These are phyloP conservation scores for Mycena belliarum DNA, from an alignment of 768 basidiomycete genomes.

Conservation along the genomic window DNA sequence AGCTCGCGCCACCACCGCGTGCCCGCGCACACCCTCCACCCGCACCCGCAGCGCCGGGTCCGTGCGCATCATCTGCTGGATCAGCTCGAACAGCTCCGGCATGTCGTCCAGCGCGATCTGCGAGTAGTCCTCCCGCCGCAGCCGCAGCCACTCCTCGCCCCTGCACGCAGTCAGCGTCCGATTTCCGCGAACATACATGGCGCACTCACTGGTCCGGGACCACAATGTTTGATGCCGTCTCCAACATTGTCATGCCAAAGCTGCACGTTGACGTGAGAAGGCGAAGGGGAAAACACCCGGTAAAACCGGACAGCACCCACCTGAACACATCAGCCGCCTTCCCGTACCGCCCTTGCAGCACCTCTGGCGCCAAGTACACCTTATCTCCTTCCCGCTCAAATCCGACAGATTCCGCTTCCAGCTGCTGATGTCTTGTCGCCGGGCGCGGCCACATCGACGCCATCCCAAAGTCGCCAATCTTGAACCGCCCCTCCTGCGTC, in stretches of 20 bases:
- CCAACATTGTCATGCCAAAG: slow-evolving; percentile 94
- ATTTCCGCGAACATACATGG: slow-evolving; percentile 19
- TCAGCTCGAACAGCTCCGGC: slow-evolving; percentile 63
- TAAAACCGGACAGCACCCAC: slow-evolving; percentile 53
- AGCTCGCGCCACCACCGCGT: slow-evolving; percentile 66
- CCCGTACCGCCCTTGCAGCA: slow-evolving; percentile 88
- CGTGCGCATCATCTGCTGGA: slow-evolving; percentile 77
- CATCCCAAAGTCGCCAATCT: slow-evolving; percentile 99
- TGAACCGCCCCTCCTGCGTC: slow-evolving; percentile 82
- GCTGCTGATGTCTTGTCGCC: slow-evolving; percentile 21
- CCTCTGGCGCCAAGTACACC: slow-evolving; percentile 94
- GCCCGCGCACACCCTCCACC: slow-evolving; percentile 55
- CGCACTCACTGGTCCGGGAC: slow-evolving; percentile 91
- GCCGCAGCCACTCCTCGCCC: slow-evolving; percentile 91
- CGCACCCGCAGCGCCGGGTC: slow-evolving; percentile 62
- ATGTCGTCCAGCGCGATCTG: slow-evolving; percentile 75
- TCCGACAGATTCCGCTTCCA: slow-evolving; percentile 37
- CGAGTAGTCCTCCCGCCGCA: slow-evolving; percentile 88
- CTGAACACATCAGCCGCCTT: slow-evolving; percentile 97
- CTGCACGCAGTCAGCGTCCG: slow-evolving; percentile 44
- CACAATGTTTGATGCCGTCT: slow-evolving; percentile 93
- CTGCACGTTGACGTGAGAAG: slow-evolving; percentile 54
- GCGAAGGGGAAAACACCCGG: slow-evolving; percentile 27
- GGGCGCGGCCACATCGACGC: slow-evolving; percentile 87
- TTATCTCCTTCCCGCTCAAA: slow-evolving; percentile 98